Conservation (phyloP, 1,139 yeast species). For the Suhomyces guaymorum region DNA sequence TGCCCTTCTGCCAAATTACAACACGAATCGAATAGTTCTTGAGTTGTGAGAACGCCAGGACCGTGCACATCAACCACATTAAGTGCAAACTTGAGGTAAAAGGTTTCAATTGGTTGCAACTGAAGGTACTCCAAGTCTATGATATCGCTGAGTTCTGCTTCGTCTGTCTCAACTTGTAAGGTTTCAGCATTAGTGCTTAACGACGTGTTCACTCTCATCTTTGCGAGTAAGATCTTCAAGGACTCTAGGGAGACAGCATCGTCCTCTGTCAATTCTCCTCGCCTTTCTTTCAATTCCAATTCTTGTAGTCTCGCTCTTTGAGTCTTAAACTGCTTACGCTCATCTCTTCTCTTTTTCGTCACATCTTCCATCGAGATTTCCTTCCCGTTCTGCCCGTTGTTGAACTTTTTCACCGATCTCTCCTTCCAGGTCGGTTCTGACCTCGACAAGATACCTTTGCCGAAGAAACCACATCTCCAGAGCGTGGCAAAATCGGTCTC, state of each 20-base stretch:
- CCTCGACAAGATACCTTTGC: slow-evolving; percentile 86
- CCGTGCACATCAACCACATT: slow-evolving; percentile 34
- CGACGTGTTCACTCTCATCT: slow-evolving; percentile 19
- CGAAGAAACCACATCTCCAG: slow-evolving; percentile 91
- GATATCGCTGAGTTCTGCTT: background rate
- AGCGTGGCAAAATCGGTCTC: slow-evolving; percentile 53
- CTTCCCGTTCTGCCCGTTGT: slow-evolving; percentile 40
- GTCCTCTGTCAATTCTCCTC: slow-evolving; percentile 23
- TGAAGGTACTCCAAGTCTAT: slow-evolving; percentile 64
- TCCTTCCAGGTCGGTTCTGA: slow-evolving; percentile 89
- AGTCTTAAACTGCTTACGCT: slow-evolving; percentile 69
- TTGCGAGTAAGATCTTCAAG: slow-evolving; percentile 21
- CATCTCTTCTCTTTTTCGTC: slow-evolving; percentile 70
- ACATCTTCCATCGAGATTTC: slow-evolving; percentile 57
- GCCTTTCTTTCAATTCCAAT: slow-evolving; percentile 33
- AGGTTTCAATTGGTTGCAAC: slow-evolving; percentile 72
- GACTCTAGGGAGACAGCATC: slow-evolving; percentile 30
- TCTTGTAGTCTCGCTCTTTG: slow-evolving; percentile 46
- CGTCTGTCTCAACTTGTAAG: background rate
- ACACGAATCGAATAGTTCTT: slow-evolving; percentile 31
- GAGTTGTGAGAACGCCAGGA: slow-evolving; percentile 15
- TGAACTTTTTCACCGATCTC: slow-evolving; percentile 54
- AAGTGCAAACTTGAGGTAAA: slow-evolving; percentile 62
- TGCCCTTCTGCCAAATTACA: slow-evolving; percentile 16
- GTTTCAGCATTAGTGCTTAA: slow-evolving; percentile 21